These are phyloP conservation scores for Chenopodium berlandieri DNA, from an alignment of 148 eudicot genomes.

Conservation along the genomic window DNA sequence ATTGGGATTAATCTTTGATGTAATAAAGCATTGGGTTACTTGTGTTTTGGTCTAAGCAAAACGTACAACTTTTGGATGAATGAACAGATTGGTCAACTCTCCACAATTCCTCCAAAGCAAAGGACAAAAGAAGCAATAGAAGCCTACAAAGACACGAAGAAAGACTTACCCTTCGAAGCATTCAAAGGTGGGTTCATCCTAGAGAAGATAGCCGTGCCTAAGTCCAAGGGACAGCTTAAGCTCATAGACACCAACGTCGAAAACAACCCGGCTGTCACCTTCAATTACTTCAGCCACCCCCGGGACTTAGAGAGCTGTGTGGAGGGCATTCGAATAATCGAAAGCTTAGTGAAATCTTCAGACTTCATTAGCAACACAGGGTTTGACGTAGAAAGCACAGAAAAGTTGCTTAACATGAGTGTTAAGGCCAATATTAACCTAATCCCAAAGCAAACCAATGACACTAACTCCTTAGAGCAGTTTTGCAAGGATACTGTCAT, in stretches of 20 bases:
- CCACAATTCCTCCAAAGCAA: constrained; percentile 88
- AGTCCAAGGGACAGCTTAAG: constrained; percentile 60
- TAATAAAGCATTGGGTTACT: not conserved
- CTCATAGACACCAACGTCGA: constrained; percentile 52
- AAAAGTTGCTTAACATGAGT: constrained; percentile 71
- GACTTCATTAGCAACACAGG: constrained; percentile 45
- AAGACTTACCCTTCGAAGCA: constrained; percentile 63
- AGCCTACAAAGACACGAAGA: constrained; percentile 48
- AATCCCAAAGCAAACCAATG: constrained; percentile 74
- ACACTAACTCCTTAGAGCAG: constrained; percentile 62
- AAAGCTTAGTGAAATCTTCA: constrained; percentile 49
- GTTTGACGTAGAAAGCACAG: constrained; percentile 32
- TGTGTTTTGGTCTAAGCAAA: not conserved
- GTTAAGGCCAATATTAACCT: constrained; percentile 69
- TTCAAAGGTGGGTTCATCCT: constrained; percentile 88
- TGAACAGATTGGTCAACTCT: constrained; percentile 81
- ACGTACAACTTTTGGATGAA: not conserved
- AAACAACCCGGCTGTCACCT: constrained; percentile 71
- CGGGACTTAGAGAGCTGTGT: constrained; percentile 60
- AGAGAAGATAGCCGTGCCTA: constrained; percentile 64
- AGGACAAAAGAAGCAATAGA: constrained; percentile 68
- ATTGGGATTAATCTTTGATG: not conserved
- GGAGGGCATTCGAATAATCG: constrained; percentile 54
- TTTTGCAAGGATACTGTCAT: constrained; percentile 84
- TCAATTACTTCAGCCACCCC: constrained; percentile 91